Evolutionary conservation across 805 yeast genomes (phyloP).

Genomic region (Cyberlindnera amylophila): DNA sequence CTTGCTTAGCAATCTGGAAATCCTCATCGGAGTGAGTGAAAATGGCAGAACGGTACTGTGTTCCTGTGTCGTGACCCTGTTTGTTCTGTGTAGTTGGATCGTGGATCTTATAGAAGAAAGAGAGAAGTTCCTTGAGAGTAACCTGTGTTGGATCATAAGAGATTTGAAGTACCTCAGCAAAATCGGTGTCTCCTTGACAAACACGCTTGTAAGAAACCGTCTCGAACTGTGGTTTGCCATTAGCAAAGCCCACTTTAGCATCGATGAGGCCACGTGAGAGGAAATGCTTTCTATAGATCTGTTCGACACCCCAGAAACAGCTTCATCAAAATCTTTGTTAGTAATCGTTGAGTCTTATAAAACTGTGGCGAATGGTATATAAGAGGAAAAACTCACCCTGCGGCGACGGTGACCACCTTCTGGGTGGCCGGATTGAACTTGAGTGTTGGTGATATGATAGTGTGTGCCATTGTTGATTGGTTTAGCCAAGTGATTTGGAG

Average conservation of each 20-base stretch:
- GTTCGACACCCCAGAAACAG: constrained; percentile 90
- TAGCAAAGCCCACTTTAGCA: constrained; percentile 85
- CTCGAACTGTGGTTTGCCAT: constrained; percentile 47
- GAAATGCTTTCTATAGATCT: constrained; percentile 70
- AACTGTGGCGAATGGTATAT: constrained; percentile 28
- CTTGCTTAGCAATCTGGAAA: constrained; percentile 39
- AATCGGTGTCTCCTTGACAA: constrained; percentile 67
- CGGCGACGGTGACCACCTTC: constrained; percentile 55
- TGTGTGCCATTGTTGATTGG: too few species aligned
- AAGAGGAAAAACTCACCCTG: constrained; percentile 40
- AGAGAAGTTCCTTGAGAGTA: constrained; percentile 57
- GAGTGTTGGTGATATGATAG: constrained; percentile 36
- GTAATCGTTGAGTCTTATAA: neutral
- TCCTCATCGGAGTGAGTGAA: constrained; percentile 54
- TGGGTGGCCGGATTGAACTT: constrained; percentile 42
- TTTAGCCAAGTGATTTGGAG: constrained; percentile 37
- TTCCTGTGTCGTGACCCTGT: constrained; percentile 88
- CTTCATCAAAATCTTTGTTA: constrained; percentile 26
- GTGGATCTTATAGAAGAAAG: constrained; percentile 86
- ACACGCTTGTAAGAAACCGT: constrained; percentile 67
- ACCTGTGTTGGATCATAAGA: constrained; percentile 72
- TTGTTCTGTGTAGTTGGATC: constrained; percentile 83
- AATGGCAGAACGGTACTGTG: constrained; percentile 86
- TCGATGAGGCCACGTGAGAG: constrained; percentile 64
- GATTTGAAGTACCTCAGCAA: constrained; percentile 81